phyloP scores from a whole-genome alignment of 1,284 basidiomycete species.

The Quambalaria eucalypti region DNA sequence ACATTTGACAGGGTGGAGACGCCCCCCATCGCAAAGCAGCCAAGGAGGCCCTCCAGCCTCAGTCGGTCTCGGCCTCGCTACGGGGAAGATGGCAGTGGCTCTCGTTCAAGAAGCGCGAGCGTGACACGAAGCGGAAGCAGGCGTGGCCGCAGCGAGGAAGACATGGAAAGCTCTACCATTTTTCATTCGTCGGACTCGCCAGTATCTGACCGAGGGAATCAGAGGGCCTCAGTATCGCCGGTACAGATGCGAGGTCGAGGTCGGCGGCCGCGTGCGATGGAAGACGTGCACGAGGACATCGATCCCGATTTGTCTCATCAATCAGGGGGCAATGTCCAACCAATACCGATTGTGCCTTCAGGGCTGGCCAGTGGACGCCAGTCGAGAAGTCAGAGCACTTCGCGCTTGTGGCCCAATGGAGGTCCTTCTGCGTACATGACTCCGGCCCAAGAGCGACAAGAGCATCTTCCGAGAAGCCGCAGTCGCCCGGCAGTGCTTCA shows the following conservation, averaged over 20 bases:
- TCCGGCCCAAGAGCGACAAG: too few relatives aligned
- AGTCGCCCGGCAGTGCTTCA: not conserved
- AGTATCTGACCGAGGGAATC: too few relatives aligned
- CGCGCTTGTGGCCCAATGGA: not conserved
- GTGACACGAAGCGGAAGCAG: not conserved
- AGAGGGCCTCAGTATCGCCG: not conserved
- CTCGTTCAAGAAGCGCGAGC: not conserved
- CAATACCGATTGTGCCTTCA: not conserved
- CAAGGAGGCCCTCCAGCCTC: not conserved
- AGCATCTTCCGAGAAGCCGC: not conserved
- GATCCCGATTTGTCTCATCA: not conserved
- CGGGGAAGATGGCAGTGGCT: not conserved
- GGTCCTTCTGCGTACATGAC: too few relatives aligned
- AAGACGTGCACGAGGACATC: not conserved
- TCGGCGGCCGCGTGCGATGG: too few relatives aligned
- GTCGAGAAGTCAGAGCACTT: slow-evolving; percentile 6
- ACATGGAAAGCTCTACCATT: not conserved
- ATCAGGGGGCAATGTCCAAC: not conserved
- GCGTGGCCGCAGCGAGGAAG: not conserved
- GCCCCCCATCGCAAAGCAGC: not conserved
- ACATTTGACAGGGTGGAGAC: not conserved
- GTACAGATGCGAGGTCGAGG: not conserved
- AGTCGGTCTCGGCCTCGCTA: not conserved
- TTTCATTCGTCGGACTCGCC: not conserved
- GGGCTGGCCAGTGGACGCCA: slow-evolving; percentile 11